Evolutionary conservation across 192 early-diverging fungal species (phyloP), one percentile per base, ranked within the genome.

Genomic region (Coemansia sp.): DNA sequence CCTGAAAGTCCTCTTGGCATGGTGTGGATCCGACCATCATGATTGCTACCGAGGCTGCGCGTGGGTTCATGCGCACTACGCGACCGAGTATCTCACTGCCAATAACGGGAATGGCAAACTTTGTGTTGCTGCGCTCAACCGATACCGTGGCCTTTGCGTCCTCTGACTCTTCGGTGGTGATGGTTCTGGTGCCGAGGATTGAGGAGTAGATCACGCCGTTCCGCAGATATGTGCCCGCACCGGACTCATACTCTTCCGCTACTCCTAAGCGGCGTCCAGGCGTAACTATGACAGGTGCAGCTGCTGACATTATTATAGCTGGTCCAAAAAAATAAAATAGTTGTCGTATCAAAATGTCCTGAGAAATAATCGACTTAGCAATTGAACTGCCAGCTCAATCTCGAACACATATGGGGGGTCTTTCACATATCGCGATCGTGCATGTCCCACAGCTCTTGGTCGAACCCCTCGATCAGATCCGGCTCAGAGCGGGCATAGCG

Each of bases 1-100:
- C 97, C 72, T 89, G 87, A 60, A 96, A 99, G 69, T 93, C 93
- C 66, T 95, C 93, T 61, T 84, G 84, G 69, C 88, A 90, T 0
- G 94, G 92, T 11, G 79, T 79, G 11, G 86, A 80, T 11, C 87
- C 92, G 2, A 98, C 95, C 43, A 97, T 90, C 88, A 96, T 91
- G 56, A 99, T 98, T 33, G 85, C 87, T 26, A 99, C 87, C 5
- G 90, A 87, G 1, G 97, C 97, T 18, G 89, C 86, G 6, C 86
- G 88, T 25, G 93, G 89, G 70, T 90, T 98, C 58, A 99, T 91
- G n/a, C 94, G 89, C 14, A 93, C 86, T 1, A 97, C 90, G 59
- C 90, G 92, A 20, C 94, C 93, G 1, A 89, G 93, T 10, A 96
- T 87, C 68, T 88, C 82, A 68, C 83, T 87, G 37, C 85, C 89